Percentiles rank a stretch among this genome's conserved stretches.
Evolutionary conservation across 2,329 filamentous ascomycete species (phyloP).

Genomic region (Coniochaeta pulveracea): DNA sequence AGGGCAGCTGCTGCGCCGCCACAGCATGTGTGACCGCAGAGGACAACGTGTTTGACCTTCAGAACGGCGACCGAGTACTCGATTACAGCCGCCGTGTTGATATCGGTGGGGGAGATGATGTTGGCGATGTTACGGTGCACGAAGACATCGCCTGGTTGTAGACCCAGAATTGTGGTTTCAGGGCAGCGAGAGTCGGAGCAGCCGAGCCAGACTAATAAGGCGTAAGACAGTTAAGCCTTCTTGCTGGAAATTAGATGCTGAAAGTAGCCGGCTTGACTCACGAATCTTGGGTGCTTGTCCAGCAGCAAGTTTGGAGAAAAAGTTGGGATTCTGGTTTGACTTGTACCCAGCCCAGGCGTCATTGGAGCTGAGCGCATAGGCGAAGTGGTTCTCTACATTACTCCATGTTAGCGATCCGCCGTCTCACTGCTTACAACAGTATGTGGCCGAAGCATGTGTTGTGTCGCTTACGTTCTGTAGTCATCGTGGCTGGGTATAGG

Average conservation of each 20-base stretch:
- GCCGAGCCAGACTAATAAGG: constrained; percentile 62
- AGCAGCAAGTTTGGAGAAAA: constrained; percentile 56
- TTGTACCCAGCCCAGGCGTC: constrained; percentile 59
- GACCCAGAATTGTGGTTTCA: constrained; percentile 68
- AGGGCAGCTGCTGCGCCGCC: constrained; percentile 55
- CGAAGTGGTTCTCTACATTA: constrained; percentile 41
- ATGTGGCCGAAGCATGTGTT: no score
- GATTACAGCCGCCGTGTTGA: constrained; percentile 65
- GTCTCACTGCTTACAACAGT: no score
- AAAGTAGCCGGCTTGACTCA: constrained; percentile 26
- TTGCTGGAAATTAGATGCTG: no score
- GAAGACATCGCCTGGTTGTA: constrained; percentile 76
- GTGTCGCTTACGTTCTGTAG: constrained; percentile 3
- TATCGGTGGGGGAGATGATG: constrained; percentile 62
- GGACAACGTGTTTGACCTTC: constrained; percentile 58
- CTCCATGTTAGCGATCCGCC: neutral
- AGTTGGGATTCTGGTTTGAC: constrained; percentile 52
- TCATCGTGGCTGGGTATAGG: constrained; percentile 1
- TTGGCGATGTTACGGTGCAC: constrained; percentile 89
- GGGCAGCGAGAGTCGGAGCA: constrained; percentile 80
- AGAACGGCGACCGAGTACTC: constrained; percentile 68
- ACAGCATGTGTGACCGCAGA: constrained; percentile 59
- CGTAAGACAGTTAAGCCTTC: neutral
- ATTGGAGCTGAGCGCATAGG: constrained; percentile 56
- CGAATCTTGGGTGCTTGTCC: constrained; percentile 56